Conservation (phyloP, 169 alveolate genomes). For the Miamiensis avidus region DNA sequence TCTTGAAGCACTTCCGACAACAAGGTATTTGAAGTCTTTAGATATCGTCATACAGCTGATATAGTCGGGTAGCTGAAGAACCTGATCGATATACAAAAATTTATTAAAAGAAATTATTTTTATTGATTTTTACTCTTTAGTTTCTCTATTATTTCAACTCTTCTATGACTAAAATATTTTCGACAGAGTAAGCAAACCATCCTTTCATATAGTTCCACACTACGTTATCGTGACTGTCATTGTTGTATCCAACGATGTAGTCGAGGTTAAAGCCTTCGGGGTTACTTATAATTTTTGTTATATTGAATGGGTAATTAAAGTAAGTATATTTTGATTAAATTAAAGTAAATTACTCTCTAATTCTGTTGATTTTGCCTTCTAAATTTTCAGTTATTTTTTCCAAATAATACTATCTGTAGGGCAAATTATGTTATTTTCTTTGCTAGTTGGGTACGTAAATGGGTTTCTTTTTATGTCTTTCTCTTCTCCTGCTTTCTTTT, state of each 20-base stretch:
- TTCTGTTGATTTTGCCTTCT: slow-evolving; percentile 15
- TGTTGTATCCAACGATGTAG: slow-evolving; percentile 67
- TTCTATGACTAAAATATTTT: slow-evolving; percentile 70
- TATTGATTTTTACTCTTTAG: slow-evolving; percentile 31
- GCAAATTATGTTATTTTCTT: slow-evolving; percentile 19
- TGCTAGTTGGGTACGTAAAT: not conserved
- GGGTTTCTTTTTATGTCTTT: not conserved
- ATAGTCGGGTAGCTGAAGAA: slow-evolving; percentile 37
- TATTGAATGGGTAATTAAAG: slow-evolving; percentile 1
- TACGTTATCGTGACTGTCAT: slow-evolving; percentile 65
- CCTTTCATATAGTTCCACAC: slow-evolving; percentile 70
- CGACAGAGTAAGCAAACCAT: slow-evolving; percentile 70
- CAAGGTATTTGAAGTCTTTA: slow-evolving; percentile 16
- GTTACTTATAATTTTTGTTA: slow-evolving; percentile 38
- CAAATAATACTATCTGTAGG: slow-evolving; percentile 34
- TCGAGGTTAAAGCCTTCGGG: slow-evolving; percentile 42
- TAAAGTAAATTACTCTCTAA: slow-evolving; percentile 17
- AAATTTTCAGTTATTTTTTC: slow-evolving; percentile 20
- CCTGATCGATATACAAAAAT: not conserved
- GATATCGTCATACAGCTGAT: slow-evolving; percentile 20
- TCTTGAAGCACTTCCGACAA: slow-evolving; percentile 3
- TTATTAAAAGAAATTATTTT: no score
- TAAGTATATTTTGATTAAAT: slow-evolving; percentile 14
- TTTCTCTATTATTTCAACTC: slow-evolving; percentile 58
- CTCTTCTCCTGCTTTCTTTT: slow-evolving; percentile 21